These are phyloP conservation scores for Lathyrus tuberosus DNA, from an alignment of 306 rosid species.

Conservation along the genomic window DNA sequence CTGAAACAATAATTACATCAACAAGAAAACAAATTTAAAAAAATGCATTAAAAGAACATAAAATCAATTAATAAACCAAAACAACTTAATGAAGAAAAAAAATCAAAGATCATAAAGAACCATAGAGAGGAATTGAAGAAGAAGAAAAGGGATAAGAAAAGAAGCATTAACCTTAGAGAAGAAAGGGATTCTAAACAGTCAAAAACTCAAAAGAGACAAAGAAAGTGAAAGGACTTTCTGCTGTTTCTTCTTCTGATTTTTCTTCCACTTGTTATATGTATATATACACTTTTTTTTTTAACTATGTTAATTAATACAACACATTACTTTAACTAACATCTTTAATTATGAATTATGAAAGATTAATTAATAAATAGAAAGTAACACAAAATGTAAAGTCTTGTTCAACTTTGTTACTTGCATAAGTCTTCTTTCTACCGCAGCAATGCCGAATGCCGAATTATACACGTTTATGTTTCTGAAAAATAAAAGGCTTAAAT, in stretches of 20 bases:
- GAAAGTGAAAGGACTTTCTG: slow-evolving; percentile 48
- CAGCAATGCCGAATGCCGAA: slow-evolving; percentile 25
- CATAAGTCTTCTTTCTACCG: slow-evolving; percentile 4
- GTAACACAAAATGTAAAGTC: slow-evolving; percentile 32
- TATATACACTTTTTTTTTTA: slow-evolving; percentile 7
- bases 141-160: slow-evolving; percentile 32
- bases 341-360: neutral
- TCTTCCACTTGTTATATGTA: slow-evolving; percentile 7
- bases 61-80: slow-evolving; percentile 43
- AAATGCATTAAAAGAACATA: slow-evolving; percentile 35
- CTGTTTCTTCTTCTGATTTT: slow-evolving; percentile 30
- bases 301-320: neutral
- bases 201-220: slow-evolving; percentile 46
- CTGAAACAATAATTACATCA: slow-evolving; percentile 25
- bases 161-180: slow-evolving; percentile 6
- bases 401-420: slow-evolving; percentile 31
- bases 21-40: neutral
- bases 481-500: no score
- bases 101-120: slow-evolving; percentile 54
- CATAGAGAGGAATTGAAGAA: neutral
- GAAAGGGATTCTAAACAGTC: slow-evolving; percentile 56
- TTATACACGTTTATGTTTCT: neutral
- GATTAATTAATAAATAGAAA: neutral
- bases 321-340: neutral
- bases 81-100: slow-evolving; percentile 22